phyloP scores from a whole-genome alignment of 2,329 filamentous ascomycete species.

The Xylaria sp. region DNA sequence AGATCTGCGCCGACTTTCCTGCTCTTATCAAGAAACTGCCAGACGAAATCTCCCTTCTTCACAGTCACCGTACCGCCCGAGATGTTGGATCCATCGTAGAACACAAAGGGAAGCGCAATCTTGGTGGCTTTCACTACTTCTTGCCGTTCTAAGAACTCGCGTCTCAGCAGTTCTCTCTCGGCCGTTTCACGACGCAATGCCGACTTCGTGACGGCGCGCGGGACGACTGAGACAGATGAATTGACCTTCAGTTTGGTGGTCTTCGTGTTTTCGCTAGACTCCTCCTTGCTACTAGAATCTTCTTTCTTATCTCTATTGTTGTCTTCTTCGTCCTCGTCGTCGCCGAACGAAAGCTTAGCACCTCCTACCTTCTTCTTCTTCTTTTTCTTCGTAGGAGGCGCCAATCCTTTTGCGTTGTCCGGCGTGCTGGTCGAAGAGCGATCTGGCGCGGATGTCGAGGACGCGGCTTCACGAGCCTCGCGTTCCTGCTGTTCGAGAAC shows the following conservation, averaged over 20 bases:
- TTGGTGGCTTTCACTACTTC: conserved; percentile 84
- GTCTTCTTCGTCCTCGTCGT: conserved; percentile 38
- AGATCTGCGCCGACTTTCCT: conserved; percentile 83
- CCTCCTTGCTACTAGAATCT: neutral
- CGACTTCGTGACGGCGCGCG: conserved; percentile 65
- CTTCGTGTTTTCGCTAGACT: conserved; percentile 17
- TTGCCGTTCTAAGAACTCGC: conserved; percentile 77
- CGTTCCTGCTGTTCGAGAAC: conserved; percentile 87
- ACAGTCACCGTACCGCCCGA: conserved; percentile 78
- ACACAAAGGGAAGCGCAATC: conserved; percentile 88
- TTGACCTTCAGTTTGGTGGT: conserved; percentile 56
- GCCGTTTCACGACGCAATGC: conserved; percentile 71
- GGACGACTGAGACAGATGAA: conserved; percentile 54
- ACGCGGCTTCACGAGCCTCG: conserved; percentile 62
- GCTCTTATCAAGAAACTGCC: conserved; percentile 89
- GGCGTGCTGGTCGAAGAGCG: conserved; percentile 46
- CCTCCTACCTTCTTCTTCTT: conserved; percentile 38
- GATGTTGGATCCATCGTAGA: conserved; percentile 90
- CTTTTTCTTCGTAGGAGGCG: conserved; percentile 40
- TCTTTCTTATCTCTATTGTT: neutral
- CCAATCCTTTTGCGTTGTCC: conserved; percentile 37
- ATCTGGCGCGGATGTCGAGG: conserved; percentile 44
- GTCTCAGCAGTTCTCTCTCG: conserved; percentile 65
- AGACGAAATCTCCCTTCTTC: conserved; percentile 88
- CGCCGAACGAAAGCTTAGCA: conserved; percentile 58